Percentiles rank a stretch among this genome's conserved stretches.
phyloP scores from a whole-genome alignment of 495 filamentous ascomycete species.

The Tuber indicum region DNA sequence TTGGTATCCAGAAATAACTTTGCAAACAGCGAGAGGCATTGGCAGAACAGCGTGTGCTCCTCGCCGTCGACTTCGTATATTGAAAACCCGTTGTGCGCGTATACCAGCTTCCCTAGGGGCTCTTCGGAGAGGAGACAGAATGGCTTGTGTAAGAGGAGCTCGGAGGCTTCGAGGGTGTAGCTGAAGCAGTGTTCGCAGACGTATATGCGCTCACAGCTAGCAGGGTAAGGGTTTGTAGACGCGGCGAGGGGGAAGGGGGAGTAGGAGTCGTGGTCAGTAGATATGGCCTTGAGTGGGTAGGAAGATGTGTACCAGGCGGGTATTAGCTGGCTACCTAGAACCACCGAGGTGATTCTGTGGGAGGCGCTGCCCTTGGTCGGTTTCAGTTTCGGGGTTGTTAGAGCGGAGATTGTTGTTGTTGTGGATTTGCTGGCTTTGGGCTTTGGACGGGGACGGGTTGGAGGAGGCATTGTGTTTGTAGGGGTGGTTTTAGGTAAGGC shows the following conservation, averaged over 20 bases:
- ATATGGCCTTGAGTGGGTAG: constrained; percentile 71
- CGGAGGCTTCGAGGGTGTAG: constrained; percentile 65
- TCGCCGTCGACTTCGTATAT: constrained; percentile 94
- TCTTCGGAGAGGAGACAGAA: constrained; percentile 12
- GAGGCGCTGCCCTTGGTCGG: not conserved
- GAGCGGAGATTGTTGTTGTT: constrained; percentile 20
- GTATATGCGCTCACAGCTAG: constrained; percentile 57
- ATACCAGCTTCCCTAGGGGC: constrained; percentile 40
- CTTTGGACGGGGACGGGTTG: constrained; percentile 12
- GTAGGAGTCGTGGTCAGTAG: constrained; percentile 45
- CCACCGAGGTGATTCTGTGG: constrained; percentile 44
- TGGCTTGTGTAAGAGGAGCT: constrained; percentile 30
- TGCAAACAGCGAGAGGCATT: constrained; percentile 93
- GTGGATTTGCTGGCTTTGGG: constrained; percentile 1
- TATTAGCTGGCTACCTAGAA: constrained; percentile 67
- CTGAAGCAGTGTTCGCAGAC: constrained; percentile 92
- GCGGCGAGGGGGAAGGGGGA: not conserved
- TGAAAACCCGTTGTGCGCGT: constrained; percentile 36
- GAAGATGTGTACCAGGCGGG: constrained; percentile 71
- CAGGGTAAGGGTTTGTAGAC: not conserved
- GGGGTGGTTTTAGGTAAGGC: constrained; percentile 13
- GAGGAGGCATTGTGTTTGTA: constrained; percentile 22
- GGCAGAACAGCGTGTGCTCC: constrained; percentile 78
- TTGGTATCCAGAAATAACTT: constrained; percentile 98
- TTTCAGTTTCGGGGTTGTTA: constrained; percentile 24